phyloP scores from a whole-genome alignment of 352 stramenopile species.

The Globisporangium iwayamae region DNA sequence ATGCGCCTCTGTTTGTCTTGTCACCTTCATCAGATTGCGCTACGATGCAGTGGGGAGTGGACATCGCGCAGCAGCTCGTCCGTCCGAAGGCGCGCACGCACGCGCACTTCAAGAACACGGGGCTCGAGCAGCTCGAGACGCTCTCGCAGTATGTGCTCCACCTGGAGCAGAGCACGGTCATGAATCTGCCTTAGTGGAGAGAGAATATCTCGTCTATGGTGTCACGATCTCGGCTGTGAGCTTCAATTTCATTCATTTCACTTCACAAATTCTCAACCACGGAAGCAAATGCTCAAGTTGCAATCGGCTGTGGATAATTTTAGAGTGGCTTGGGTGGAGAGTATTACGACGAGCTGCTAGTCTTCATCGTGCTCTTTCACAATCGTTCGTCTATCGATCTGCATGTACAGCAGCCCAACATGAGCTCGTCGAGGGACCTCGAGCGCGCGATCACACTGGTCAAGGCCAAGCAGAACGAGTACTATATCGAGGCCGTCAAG shows the following conservation, averaged over 20 bases:
- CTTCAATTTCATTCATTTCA: neutral
- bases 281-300: no score
- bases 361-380: neutral
- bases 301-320: neutral
- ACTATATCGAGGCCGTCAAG: slow-evolving; percentile 58
- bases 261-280: neutral
- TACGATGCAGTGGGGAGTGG: slow-evolving; percentile 47
- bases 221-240: neutral
- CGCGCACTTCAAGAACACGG: slow-evolving; percentile 19
- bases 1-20: neutral
- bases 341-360: neutral
- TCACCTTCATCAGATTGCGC: slow-evolving; percentile 32
- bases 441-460: slow-evolving; percentile 8
- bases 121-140: slow-evolving; percentile 61
- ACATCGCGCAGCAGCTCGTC: slow-evolving; percentile 30
- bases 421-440: slow-evolving; percentile 5
- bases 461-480: slow-evolving; percentile 17
- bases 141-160: slow-evolving; percentile 66
- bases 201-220: neutral
- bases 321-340: neutral
- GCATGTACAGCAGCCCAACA: neutral
- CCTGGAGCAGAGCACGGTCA: slow-evolving; percentile 65
- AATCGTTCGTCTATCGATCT: no score
- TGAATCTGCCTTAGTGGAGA: slow-evolving; percentile 40
- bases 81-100: slow-evolving; percentile 38